Percentiles rank a stretch among this genome's conserved stretches.
Evolutionary conservation across 1,284 basidiomycete genomes (phyloP).

Genomic region (Cutaneotrichosporon sp.): DNA sequence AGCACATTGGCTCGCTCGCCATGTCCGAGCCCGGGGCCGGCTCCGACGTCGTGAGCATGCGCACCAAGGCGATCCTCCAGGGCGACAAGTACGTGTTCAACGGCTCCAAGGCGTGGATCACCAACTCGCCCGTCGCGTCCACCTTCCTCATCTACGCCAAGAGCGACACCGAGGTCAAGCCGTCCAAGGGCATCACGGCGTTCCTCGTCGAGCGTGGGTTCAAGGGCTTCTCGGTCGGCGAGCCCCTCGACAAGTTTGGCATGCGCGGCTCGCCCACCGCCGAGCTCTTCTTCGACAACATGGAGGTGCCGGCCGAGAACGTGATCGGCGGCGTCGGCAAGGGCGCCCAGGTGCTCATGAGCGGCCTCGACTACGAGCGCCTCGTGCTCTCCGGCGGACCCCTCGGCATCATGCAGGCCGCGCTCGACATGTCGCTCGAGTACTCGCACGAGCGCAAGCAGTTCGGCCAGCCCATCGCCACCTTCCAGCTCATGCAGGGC

Average conservation of each 20-base stretch:
- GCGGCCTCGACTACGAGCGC: conserved; percentile 87
- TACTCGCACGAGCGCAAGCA: conserved; percentile 91
- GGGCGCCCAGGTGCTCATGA: conserved; percentile 89
- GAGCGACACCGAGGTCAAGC: conserved; percentile 68
- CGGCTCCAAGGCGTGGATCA: conserved; percentile 96
- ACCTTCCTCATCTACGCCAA: conserved; percentile 94
- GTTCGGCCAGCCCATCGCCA: conserved; percentile 82
- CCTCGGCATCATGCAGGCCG: conserved; percentile 87
- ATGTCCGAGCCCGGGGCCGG: conserved; percentile 92
- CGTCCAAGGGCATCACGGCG: conserved; percentile 82
- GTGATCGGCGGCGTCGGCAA: conserved; percentile 76
- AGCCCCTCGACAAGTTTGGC: conserved; percentile 91
- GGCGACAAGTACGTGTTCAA: conserved; percentile 71
- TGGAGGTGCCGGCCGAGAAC: conserved; percentile 83
- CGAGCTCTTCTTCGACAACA: conserved; percentile 89
- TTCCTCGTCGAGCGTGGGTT: conserved; percentile 84
- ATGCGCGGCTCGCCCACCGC: conserved; percentile 96
- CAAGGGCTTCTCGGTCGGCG: conserved; percentile 82
- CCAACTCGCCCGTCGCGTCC: conserved; percentile 86
- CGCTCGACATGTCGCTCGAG: conserved; percentile 83
- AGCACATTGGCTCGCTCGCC: conserved; percentile 84
- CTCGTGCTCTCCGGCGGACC: conserved; percentile 88
- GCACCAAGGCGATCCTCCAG: conserved; percentile 72
- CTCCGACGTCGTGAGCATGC: conserved; percentile 92
- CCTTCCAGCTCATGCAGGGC: conserved; percentile 96